Conservation (phyloP, 2,329 filamentous ascomycete species). For the Aureobasidium lini region DNA sequence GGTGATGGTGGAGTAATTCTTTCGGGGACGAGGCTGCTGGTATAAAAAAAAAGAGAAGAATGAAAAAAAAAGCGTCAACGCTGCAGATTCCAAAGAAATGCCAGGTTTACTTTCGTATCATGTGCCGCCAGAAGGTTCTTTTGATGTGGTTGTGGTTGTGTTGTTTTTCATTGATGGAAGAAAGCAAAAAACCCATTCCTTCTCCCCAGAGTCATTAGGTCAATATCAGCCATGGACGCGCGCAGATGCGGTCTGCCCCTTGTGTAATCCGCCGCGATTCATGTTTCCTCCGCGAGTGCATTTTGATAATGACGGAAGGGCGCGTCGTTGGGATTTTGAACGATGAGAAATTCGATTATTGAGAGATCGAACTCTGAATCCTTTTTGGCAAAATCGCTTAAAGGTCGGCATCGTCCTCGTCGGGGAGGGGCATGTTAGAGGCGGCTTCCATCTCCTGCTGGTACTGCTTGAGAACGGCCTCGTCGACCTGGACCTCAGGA, state of each 20-base stretch:
- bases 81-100: slow-evolving; percentile 13
- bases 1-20: background rate
- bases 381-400: slow-evolving; percentile 27
- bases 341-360: background rate
- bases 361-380: background rate
- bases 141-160: background rate
- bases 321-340: slow-evolving; percentile 2
- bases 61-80: slow-evolving; percentile 7
- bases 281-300: background rate
- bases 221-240: slow-evolving; percentile 9
- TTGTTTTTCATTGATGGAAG: slow-evolving; percentile 9
- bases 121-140: background rate
- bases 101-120: slow-evolving; percentile 8
- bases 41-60: background rate
- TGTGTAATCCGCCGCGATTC: background rate
- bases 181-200: slow-evolving; percentile 9
- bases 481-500: slow-evolving; percentile 84
- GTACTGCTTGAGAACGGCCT: slow-evolving; percentile 73
- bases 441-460: slow-evolving; percentile 82
- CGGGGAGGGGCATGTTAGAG: slow-evolving; percentile 76
- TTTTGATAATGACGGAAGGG: slow-evolving; percentile 3
- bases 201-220: slow-evolving; percentile 7
- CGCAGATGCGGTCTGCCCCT: slow-evolving; percentile 3
- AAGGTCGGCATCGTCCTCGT: slow-evolving; percentile 75
- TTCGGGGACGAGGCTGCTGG: background rate